phyloP scores from a whole-genome alignment of 208 protist species.

The Crithidia acanthocephali region DNA sequence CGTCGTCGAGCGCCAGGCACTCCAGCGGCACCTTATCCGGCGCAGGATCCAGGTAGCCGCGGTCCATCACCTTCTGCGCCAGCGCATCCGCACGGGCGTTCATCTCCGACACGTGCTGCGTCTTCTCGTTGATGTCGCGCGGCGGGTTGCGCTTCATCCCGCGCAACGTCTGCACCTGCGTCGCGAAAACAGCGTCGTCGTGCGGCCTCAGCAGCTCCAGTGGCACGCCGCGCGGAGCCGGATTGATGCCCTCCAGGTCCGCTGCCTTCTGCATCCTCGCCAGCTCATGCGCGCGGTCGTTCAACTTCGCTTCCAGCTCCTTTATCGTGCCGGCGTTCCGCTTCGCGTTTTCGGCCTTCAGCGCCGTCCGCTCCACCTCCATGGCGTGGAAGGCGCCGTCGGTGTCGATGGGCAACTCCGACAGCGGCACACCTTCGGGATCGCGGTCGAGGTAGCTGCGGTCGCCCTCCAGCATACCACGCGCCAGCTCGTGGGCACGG shows the following conservation, averaged over 20 bases:
- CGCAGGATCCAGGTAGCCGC: conserved; percentile 59
- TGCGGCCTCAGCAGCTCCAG: conserved; percentile 63
- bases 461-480: conserved; percentile 37
- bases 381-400: conserved; percentile 57
- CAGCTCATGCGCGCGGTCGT: conserved; percentile 67
- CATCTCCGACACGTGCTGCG: conserved; percentile 42
- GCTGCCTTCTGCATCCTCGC: conserved; percentile 65
- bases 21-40: conserved; percentile 69
- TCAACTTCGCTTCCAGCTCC: conserved; percentile 58
- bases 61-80: conserved; percentile 54
- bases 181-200: conserved; percentile 52
- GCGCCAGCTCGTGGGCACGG: conserved; percentile 47
- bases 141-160: conserved; percentile 42
- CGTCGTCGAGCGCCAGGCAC: conserved; percentile 63
- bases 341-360: conserved; percentile 67
- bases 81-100: conserved; percentile 50
- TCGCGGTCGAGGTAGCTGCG: conserved; percentile 36
- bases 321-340: conserved; percentile 51
- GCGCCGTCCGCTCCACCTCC: conserved; percentile 57
- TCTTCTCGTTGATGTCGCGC: conserved; percentile 23
- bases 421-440: conserved; percentile 65
- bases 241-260: conserved; percentile 54
- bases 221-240: conserved; percentile 47
- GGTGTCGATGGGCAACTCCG: conserved; percentile 59
- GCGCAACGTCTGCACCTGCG: conserved; percentile 46